Percentiles rank a stretch among this genome's conserved stretches.
These are phyloP conservation scores for Sporisorium sorghi DNA, from an alignment of 1,284 basidiomycete genomes.

Conservation along the genomic window DNA sequence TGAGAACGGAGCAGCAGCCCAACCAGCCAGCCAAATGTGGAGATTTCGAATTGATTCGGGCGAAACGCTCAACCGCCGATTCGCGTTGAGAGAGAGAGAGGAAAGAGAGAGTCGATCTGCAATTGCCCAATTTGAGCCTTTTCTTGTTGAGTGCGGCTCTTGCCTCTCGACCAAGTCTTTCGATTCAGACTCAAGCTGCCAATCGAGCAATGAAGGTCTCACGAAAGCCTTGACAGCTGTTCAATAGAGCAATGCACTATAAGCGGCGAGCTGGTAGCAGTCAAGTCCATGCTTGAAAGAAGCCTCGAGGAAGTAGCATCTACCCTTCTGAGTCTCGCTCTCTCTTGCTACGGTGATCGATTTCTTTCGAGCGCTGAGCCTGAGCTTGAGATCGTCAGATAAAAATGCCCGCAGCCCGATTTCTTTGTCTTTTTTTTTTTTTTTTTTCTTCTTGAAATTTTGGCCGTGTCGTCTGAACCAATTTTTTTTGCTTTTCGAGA, in stretches of 20 bases:
- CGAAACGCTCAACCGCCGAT: constrained; percentile 13
- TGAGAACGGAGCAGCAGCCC: neutral
- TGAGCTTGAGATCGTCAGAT: constrained; percentile 10
- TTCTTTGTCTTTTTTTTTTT: constrained; percentile 1
- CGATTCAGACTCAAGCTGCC: neutral
- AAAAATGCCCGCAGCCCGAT: constrained; percentile 25
- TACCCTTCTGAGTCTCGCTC: neutral
- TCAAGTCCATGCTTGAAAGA: neutral
- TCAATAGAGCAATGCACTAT: neutral
- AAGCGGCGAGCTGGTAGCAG: neutral
- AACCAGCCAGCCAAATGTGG: constrained; percentile 8
- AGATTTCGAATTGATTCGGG: neutral
- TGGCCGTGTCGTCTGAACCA: constrained; percentile 5
- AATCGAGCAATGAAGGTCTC: neutral
- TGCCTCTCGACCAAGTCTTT: neutral
- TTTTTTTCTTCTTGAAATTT: neutral
- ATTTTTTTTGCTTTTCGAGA: constrained; percentile 7
- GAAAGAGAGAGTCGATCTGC: constrained; percentile 4
- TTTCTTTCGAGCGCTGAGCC: constrained; percentile 5
- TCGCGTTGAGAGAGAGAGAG: constrained; percentile 10
- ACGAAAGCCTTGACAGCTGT: neutral
- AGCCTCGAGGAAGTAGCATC: constrained; percentile 7
- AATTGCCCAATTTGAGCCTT: neutral
- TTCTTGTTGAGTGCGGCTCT: neutral
- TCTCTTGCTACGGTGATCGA: constrained; percentile 20